Evolutionary conservation across 2,329 filamentous ascomycete species (phyloP).

Genomic region (Microascus cirrosus): DNA sequence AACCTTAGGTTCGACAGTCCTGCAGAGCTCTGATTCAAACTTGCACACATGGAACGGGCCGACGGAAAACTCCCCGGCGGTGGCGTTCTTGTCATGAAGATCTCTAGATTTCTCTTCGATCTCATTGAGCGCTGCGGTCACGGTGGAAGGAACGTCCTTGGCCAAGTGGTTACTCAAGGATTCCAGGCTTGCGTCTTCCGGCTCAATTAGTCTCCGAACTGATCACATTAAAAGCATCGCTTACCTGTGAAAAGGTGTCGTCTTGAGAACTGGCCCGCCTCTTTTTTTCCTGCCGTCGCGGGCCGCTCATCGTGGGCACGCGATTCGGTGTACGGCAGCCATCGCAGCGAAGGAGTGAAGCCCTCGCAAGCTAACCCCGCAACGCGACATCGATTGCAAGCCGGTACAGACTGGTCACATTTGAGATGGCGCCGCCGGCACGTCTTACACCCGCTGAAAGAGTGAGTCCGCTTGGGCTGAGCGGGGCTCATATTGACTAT

Average conservation of each 20-base stretch:
- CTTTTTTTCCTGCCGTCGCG: not conserved
- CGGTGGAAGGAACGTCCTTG: not conserved
- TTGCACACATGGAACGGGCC: not conserved
- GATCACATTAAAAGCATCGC: not conserved
- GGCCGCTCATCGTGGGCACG: not conserved
- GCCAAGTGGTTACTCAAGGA: not conserved
- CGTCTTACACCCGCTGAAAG: slow-evolving; percentile 19
- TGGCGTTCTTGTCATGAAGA: not conserved
- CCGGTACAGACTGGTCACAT: slow-evolving; percentile 28
- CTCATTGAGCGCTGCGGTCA: not conserved
- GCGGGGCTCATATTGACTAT: not conserved
- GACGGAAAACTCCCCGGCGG: not conserved
- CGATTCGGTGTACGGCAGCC: not conserved
- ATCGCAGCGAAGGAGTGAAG: not conserved
- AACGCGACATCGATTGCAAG: slow-evolving; percentile 12
- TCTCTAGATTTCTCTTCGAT: not conserved
- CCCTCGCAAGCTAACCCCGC: not conserved
- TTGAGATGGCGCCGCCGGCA: slow-evolving; percentile 29
- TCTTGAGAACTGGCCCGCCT: not conserved
- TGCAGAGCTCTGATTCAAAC: not conserved
- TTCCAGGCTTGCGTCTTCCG: not conserved
- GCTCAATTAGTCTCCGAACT: not conserved
- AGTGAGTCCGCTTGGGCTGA: not conserved
- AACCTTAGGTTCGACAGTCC: not conserved
- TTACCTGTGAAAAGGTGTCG: not conserved